Evolutionary conservation across 768 basidiomycete genomes (phyloP).

Genomic region (Trametopsis cervina): DNA sequence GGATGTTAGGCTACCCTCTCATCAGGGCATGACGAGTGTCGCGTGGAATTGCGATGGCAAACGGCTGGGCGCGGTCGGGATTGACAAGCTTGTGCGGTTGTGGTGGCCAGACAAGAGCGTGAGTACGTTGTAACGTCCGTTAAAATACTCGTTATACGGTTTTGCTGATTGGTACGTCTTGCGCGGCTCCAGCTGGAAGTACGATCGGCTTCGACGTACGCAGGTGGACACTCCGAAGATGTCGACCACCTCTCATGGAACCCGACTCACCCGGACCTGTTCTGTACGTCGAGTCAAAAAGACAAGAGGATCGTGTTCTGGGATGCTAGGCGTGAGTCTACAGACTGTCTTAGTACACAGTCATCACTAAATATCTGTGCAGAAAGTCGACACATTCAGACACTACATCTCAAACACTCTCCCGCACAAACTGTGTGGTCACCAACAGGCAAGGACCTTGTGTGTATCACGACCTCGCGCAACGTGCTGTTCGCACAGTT

Average conservation of each 20-base stretch:
- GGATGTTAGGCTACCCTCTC: constrained; percentile 58
- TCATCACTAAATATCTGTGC: neutral
- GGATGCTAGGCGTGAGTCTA: constrained; percentile 70
- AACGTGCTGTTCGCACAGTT: constrained; percentile 50
- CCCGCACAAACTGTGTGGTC: constrained; percentile 65
- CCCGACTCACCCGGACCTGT: constrained; percentile 76
- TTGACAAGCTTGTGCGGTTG: constrained; percentile 71
- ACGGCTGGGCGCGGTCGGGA: constrained; percentile 73
- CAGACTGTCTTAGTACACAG: neutral
- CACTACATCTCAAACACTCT: constrained; percentile 47
- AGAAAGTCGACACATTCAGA: constrained; percentile 70
- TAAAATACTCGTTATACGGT: neutral
- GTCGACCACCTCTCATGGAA: constrained; percentile 85
- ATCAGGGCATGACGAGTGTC: constrained; percentile 65
- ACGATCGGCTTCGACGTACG: constrained; percentile 55
- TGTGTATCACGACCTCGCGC: neutral
- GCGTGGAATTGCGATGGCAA: constrained; percentile 84
- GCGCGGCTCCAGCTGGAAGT: constrained; percentile 65
- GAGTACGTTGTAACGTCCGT: constrained; percentile 21
- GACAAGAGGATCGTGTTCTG: constrained; percentile 75
- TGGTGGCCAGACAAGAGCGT: constrained; percentile 78
- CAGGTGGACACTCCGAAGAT: constrained; percentile 70
- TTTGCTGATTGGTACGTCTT: neutral
- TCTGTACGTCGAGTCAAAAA: constrained; percentile 73
- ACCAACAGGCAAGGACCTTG: constrained; percentile 59